phyloP scores from a whole-genome alignment of 2,329 filamentous ascomycete species.

The Coleophoma eucalyptorum region DNA sequence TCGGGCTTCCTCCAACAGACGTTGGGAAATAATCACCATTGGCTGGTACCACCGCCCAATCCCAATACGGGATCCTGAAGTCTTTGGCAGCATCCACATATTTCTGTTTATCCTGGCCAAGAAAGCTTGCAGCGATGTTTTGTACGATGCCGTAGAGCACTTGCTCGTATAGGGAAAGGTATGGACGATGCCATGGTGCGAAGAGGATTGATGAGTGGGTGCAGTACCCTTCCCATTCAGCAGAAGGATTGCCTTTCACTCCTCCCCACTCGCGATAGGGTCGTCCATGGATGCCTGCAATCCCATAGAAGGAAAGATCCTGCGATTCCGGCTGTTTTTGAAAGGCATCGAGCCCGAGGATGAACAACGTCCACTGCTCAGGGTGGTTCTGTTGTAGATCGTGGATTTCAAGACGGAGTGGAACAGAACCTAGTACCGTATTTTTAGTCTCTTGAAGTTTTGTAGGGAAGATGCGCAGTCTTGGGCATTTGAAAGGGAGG shows the following conservation, averaged over 20 bases:
- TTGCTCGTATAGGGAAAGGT: slow-evolving; percentile 60
- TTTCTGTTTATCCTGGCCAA: slow-evolving; percentile 38
- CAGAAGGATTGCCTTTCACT: slow-evolving; percentile 34
- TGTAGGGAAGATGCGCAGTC: too few relatives aligned
- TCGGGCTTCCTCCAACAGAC: slow-evolving; percentile 11
- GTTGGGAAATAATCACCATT: slow-evolving; percentile 36
- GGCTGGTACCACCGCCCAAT: slow-evolving; percentile 35
- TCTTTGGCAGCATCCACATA: slow-evolving; percentile 39
- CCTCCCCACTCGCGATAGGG: slow-evolving; percentile 59
- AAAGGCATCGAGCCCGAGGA: slow-evolving; percentile 65
- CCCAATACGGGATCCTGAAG: slow-evolving; percentile 44
- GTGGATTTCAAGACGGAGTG: slow-evolving; percentile 61
- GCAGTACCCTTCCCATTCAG: slow-evolving; percentile 52
- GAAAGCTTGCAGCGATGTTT: slow-evolving; percentile 42
- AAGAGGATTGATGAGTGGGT: slow-evolving; percentile 74
- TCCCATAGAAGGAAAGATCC: slow-evolving; percentile 72
- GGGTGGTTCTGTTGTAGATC: slow-evolving; percentile 54
- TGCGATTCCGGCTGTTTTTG: slow-evolving; percentile 66
- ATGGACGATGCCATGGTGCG: slow-evolving; percentile 80
- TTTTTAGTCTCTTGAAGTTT: background rate
- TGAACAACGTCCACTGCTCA: slow-evolving; percentile 72
- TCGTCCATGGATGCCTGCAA: slow-evolving; percentile 78
- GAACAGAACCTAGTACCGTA: slow-evolving; percentile 17
- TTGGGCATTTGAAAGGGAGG: background rate
- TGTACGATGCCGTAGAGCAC: slow-evolving; percentile 35